phyloP scores from a whole-genome alignment of 306 rosid species.

The Cicer judaicum region DNA sequence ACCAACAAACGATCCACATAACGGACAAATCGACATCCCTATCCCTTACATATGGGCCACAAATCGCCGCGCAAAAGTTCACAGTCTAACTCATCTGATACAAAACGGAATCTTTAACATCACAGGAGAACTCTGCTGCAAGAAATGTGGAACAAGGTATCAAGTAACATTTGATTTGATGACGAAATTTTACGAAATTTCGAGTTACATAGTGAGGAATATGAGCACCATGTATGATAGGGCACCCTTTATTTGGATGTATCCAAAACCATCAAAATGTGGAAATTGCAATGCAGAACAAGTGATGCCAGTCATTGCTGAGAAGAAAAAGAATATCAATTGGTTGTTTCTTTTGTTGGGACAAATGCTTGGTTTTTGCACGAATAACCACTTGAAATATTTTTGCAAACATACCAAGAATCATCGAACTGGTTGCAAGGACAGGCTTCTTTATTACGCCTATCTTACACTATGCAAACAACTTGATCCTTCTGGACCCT shows the following conservation, averaged over 20 bases:
- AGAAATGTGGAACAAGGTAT: constrained; percentile 42
- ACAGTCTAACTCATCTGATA: not conserved
- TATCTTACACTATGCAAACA: constrained; percentile 55
- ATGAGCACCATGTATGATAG: constrained; percentile 39
- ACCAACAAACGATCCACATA: not conserved
- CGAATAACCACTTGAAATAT: constrained; percentile 58
- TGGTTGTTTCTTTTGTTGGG: constrained; percentile 75
- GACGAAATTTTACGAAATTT: not conserved
- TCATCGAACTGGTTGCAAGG: constrained; percentile 69
- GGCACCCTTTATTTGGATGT: constrained; percentile 52
- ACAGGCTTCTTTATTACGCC: constrained; percentile 58
- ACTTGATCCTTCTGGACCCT: constrained; percentile 49
- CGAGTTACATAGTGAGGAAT: not conserved
- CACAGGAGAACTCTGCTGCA: constrained; percentile 52
- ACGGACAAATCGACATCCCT: constrained; percentile 9
- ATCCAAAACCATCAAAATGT: constrained; percentile 49
- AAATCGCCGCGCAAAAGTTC: constrained; percentile 31
- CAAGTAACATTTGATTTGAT: constrained; percentile 24
- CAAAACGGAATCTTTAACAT: constrained; percentile 14
- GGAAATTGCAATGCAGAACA: constrained; percentile 44
- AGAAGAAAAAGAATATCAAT: constrained; percentile 49
- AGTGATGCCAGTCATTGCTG: constrained; percentile 46
- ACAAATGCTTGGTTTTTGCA: constrained; percentile 56
- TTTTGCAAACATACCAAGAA: constrained; percentile 54
- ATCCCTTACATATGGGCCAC: constrained; percentile 69